Percentiles rank a stretch among this genome's conserved stretches.
Conservation (phyloP, 495 filamentous ascomycete species). For the Aspergillus kassunensis region DNA sequence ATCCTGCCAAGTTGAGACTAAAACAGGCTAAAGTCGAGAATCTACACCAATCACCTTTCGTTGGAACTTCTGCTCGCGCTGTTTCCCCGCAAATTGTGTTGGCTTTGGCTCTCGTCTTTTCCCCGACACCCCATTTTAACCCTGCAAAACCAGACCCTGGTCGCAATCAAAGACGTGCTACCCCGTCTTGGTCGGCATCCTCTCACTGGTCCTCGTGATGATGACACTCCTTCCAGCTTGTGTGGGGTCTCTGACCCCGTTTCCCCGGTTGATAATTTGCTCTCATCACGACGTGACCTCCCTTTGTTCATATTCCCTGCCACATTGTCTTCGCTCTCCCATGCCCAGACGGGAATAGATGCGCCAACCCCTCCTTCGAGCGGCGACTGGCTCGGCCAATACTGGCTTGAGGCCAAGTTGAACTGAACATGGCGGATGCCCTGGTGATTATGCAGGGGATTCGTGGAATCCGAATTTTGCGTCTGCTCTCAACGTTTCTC, state of each 20-base stretch:
- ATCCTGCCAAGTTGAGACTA: constrained; percentile 9
- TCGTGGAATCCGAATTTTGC: constrained; percentile 18
- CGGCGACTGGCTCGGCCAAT: background rate
- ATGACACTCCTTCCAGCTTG: constrained; percentile 3
- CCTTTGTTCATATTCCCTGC: constrained; percentile 1
- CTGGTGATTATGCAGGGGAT: constrained; percentile 8
- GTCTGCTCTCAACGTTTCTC: constrained; percentile 9
- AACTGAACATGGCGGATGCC: background rate
- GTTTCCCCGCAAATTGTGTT: constrained; percentile 9
- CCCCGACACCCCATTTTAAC: constrained; percentile 4
- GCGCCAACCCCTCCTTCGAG: background rate
- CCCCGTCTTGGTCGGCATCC: background rate
- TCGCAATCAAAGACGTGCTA: background rate
- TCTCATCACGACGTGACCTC: constrained; percentile 5
- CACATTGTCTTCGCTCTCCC: background rate
- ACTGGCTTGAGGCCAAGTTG: constrained; percentile 5
- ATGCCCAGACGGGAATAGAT: constrained; percentile 13
- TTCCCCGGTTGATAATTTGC: constrained; percentile 11
- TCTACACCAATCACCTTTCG: constrained; percentile 12
- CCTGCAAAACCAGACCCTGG: background rate
- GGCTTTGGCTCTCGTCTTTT: background rate
- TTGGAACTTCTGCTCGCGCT: background rate
- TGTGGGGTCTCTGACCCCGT: background rate
- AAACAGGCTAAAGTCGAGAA: constrained; percentile 7
- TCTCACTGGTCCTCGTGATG: background rate